Evolutionary conservation across 768 basidiomycete species (phyloP), one percentile per base, ranked within the genome.

Genomic region (Termitomyces sp.): DNA sequence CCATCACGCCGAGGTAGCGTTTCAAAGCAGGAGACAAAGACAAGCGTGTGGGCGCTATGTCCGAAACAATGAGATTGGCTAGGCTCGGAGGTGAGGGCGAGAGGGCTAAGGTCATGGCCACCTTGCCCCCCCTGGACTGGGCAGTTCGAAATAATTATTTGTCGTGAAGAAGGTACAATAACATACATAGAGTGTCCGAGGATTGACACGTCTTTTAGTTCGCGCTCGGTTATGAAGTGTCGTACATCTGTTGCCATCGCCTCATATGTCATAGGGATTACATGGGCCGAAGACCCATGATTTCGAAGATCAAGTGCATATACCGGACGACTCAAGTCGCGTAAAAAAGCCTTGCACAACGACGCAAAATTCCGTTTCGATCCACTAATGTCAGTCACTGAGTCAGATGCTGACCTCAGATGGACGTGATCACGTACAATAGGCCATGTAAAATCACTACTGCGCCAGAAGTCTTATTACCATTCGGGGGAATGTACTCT

Each of bases 121-220:
- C 85, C 68, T 91, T 93, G n/a, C 91, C 91, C 34, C 91, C 92
- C 89, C 88, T 90, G 29, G 32, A 34, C 22, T 50, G 27, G 13
- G 61, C 26, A 26, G 46, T 27, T 24, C 6, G 61, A 26, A 34
- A 32, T 29, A 8, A 44, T 53, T n/a, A 32, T 20, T 43, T 8
- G 4, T 8, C n/a, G 39, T 6, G 20, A 56, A 41, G 2, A 27
- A 6, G 31, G 9, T n/a, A 22, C 20, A 20, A 9, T 14, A 34
- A 73, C 86, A 48, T 64, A 92, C 93, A 94, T 93, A 3, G 91
- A 93, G 67, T 94, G 92, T 0, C 93, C 92, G 10, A 95, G 73
- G 2, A 95, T 78, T 6, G 87, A 83, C 9, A 93, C 77, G 24
- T 86, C 74, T 1, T 72, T 71, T 24, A 89, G 66, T 1, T 71